Conservation (phyloP, 2,329 filamentous ascomycete species). For the Stenocarpella maydis region DNA sequence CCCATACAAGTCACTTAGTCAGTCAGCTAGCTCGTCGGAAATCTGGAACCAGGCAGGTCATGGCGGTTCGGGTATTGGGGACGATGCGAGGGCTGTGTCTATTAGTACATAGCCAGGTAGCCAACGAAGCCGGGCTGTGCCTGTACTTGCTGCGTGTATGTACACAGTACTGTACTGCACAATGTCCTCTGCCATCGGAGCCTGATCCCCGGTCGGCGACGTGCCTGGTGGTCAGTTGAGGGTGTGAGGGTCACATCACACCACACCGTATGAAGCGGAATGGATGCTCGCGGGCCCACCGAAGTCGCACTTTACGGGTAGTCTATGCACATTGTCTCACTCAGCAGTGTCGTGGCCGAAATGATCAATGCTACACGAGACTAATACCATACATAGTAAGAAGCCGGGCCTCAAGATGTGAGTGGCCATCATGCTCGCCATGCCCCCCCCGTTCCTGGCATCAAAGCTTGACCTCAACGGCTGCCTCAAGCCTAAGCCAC, state of each 20-base stretch:
- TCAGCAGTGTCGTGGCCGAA: too few relatives aligned
- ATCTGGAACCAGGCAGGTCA: slow-evolving; percentile 1
- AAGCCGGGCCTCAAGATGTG: not conserved
- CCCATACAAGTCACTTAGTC: slow-evolving; percentile 4
- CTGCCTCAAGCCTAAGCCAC: not conserved
- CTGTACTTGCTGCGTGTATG: not conserved
- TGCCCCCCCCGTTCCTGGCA: not conserved
- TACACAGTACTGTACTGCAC: not conserved
- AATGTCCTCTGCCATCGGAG: not conserved
- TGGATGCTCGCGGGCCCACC: slow-evolving; percentile 10
- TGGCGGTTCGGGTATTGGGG: not conserved
- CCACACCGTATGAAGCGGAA: too few relatives aligned
- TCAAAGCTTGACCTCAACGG: not conserved
- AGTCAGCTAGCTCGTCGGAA: not conserved
- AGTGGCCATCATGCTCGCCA: too few relatives aligned
- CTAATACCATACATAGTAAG: too few relatives aligned
- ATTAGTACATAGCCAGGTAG: too few relatives aligned
- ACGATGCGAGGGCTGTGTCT: slow-evolving; percentile 7
- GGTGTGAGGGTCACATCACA: not conserved
- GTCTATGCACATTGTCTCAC: slow-evolving; percentile 12
- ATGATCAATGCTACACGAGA: not conserved
- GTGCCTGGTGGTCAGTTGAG: not conserved
- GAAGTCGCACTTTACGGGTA: not conserved
- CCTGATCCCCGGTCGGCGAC: slow-evolving; percentile 14
- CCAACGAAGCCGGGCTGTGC: slow-evolving; percentile 19